These are phyloP conservation scores for Hortiboletus rubellus DNA, from an alignment of 1,284 basidiomycete genomes.

Conservation along the genomic window DNA sequence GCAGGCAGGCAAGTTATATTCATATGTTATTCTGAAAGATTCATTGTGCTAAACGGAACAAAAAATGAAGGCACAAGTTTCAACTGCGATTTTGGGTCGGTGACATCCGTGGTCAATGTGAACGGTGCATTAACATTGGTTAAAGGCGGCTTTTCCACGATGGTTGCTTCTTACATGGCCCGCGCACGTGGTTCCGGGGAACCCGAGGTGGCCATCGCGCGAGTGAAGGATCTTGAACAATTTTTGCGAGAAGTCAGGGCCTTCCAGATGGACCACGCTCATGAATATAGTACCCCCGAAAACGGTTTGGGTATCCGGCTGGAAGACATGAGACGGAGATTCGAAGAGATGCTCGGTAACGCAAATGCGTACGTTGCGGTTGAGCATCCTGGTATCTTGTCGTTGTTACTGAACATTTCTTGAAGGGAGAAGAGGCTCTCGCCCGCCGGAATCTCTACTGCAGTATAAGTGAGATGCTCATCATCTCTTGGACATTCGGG, in stretches of 20 bases:
- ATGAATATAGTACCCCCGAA: slow-evolving; percentile 27
- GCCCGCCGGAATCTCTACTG: slow-evolving; percentile 13
- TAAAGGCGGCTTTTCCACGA: slow-evolving; percentile 57
- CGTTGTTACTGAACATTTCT: background rate
- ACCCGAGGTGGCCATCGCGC: slow-evolving; percentile 56
- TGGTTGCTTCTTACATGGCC: slow-evolving; percentile 70
- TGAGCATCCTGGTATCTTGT: background rate
- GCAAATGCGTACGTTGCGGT: slow-evolving; percentile 21
- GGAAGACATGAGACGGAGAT: slow-evolving; percentile 29
- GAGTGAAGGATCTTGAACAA: slow-evolving; percentile 59
- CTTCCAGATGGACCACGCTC: slow-evolving; percentile 58
- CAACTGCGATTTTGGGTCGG: slow-evolving; percentile 29
- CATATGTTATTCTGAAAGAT: background rate
- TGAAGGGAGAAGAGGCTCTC: slow-evolving; percentile 24
- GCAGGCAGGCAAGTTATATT: slow-evolving; percentile 37
- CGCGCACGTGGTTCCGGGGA: slow-evolving; percentile 65
- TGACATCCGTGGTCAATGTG: background rate
- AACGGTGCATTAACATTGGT: background rate
- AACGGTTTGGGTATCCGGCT: slow-evolving; percentile 19
- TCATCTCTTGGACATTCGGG: background rate
- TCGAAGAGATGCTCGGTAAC: slow-evolving; percentile 45
- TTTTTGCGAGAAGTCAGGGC: slow-evolving; percentile 61
- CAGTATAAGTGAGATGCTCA: background rate
- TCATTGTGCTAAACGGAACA: background rate
- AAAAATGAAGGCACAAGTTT: slow-evolving; percentile 20